phyloP scores from a whole-genome alignment of 2,329 filamentous ascomycete genomes.

The Monosporascus sp. region DNA sequence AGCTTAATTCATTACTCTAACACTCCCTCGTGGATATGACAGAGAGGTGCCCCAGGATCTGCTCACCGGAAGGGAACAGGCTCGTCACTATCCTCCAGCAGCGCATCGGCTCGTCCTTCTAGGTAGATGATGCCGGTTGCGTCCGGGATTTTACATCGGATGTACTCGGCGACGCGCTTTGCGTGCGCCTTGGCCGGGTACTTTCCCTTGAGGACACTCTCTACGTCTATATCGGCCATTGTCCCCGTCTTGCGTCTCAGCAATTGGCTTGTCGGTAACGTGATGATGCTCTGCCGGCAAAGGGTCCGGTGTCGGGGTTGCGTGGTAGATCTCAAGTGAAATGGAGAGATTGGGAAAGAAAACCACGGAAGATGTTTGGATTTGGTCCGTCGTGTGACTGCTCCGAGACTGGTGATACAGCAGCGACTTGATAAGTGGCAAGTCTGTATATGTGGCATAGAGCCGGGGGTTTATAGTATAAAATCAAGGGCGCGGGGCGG shows the following conservation, averaged over 20 bases:
- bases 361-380: no score
- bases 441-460: no score
- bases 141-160: constrained; percentile 61
- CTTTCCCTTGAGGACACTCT: constrained; percentile 53
- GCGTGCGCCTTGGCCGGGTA: constrained; percentile 86
- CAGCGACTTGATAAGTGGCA: no score
- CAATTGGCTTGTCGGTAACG: constrained; percentile 6
- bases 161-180: constrained; percentile 72
- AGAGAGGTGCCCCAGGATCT: neutral
- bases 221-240: constrained; percentile 35
- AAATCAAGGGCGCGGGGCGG: no score
- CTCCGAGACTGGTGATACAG: no score
- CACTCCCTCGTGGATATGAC: no score
- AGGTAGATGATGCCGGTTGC: constrained; percentile 75
- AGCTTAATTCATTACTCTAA: no score
- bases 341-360: no score
- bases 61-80: constrained; percentile 70
- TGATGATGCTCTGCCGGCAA: neutral
- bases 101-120: constrained; percentile 73
- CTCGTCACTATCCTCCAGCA: constrained; percentile 88
- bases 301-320: neutral
- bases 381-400: no score
- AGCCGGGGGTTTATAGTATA: no score
- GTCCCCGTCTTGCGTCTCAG: neutral
- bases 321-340: no score